phyloP scores from a whole-genome alignment of 306 rosid species.

The Castanospermum australe region DNA sequence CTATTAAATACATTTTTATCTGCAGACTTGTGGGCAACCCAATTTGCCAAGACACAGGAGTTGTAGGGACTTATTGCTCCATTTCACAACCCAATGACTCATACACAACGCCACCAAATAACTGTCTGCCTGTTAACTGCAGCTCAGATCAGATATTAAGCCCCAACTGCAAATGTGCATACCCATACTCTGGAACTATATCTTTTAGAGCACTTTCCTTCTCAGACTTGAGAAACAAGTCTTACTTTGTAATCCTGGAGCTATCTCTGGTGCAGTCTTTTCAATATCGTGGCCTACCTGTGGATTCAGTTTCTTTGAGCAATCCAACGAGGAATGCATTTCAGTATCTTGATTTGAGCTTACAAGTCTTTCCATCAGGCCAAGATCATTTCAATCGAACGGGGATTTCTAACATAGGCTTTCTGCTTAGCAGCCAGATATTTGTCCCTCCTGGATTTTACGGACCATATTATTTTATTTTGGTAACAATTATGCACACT shows the following conservation, averaged over 20 bases:
- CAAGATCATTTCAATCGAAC: slow-evolving; percentile 46
- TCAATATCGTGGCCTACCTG: slow-evolving; percentile 8
- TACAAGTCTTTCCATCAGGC: slow-evolving; percentile 54
- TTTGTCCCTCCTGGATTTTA: slow-evolving; percentile 37
- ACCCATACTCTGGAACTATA: slow-evolving; percentile 63
- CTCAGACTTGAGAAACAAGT: slow-evolving; percentile 41
- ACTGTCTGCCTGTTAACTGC: slow-evolving; percentile 48
- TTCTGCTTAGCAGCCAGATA: slow-evolving; percentile 53
- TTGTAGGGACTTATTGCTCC: slow-evolving; percentile 37
- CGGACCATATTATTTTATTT: slow-evolving; percentile 55
- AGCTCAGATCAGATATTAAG: slow-evolving; percentile 35
- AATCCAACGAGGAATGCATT: slow-evolving; percentile 15
- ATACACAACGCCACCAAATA: slow-evolving; percentile 25
- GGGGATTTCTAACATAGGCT: slow-evolving; percentile 39
- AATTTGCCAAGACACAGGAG: slow-evolving; percentile 35
- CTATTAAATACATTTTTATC: not conserved
- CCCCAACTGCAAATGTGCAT: slow-evolving; percentile 72
- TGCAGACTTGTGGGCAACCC: slow-evolving; percentile 63
- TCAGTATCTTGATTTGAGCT: slow-evolving; percentile 39
- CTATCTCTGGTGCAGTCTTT: not conserved
- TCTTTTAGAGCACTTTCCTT: slow-evolving; percentile 58
- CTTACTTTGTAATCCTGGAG: slow-evolving; percentile 37
- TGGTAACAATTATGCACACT: slow-evolving; percentile 9
- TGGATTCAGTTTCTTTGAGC: slow-evolving; percentile 52
- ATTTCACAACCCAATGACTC: slow-evolving; percentile 16